phyloP scores from a whole-genome alignment of 1,284 basidiomycete genomes.

The Wallemia mellicola region DNA sequence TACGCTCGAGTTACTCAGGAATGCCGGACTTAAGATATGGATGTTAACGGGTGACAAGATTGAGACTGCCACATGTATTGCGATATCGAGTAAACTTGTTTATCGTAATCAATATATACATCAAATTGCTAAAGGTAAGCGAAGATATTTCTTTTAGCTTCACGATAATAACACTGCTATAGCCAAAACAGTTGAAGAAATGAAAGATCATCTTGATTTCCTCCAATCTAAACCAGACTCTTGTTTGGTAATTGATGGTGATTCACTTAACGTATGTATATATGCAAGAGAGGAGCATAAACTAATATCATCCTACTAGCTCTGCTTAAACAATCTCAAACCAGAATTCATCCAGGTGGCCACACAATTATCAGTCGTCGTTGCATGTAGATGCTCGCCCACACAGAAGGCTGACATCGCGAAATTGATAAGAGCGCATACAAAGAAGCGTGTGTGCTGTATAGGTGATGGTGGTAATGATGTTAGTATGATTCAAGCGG shows the following conservation, averaged over 20 bases:
- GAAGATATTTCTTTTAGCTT: neutral
- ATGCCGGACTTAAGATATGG: slow-evolving; percentile 97
- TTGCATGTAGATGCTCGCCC: slow-evolving; percentile 90
- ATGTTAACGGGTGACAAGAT: slow-evolving; percentile 99
- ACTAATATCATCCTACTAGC: slow-evolving; percentile 19
- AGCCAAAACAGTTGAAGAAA: slow-evolving; percentile 60
- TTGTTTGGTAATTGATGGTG: slow-evolving; percentile 95
- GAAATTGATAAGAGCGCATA: slow-evolving; percentile 57
- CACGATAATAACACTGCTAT: neutral
- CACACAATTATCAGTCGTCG: slow-evolving; percentile 81
- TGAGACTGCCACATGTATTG: slow-evolving; percentile 94
- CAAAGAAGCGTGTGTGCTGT: slow-evolving; percentile 84
- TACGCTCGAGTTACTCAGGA: slow-evolving; percentile 70
- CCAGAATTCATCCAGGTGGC: slow-evolving; percentile 85
- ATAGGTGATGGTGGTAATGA: slow-evolving; percentile 90
- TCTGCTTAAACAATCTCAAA: slow-evolving; percentile 63
- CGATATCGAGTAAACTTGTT: slow-evolving; percentile 85
- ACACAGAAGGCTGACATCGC: slow-evolving; percentile 98
- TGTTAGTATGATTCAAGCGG: slow-evolving; percentile 85
- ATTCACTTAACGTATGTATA: slow-evolving; percentile 66
- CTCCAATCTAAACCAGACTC: slow-evolving; percentile 81
- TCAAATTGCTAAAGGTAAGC: slow-evolving; percentile 68
- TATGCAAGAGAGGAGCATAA: no score
- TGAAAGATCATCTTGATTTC: slow-evolving; percentile 74
- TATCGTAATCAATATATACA: slow-evolving; percentile 92